Percentiles rank a stretch among this genome's conserved stretches.
These are phyloP conservation scores for Aspergillus awamori DNA, from an alignment of 2,329 filamentous ascomycete genomes.

Conservation along the genomic window DNA sequence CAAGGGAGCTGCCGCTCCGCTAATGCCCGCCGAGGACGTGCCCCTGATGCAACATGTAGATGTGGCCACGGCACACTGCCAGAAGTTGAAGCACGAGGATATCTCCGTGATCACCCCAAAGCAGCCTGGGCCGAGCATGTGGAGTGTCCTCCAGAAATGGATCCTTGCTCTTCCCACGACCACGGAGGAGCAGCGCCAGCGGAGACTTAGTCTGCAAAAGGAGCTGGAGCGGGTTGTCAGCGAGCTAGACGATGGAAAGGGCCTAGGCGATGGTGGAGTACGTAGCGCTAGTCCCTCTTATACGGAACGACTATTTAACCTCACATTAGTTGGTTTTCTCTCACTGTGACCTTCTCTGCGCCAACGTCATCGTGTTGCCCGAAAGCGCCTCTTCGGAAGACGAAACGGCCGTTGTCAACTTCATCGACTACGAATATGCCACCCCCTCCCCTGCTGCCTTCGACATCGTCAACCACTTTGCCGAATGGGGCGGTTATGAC, in stretches of 20 bases:
- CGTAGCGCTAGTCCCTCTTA: constrained; percentile 20
- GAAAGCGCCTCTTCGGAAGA: constrained; percentile 34
- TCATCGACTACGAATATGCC: constrained; percentile 99
- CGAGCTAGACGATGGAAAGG: constrained; percentile 74
- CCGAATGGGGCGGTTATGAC: constrained; percentile 96
- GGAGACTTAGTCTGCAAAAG: constrained; percentile 69
- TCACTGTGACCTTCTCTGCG: constrained; percentile 93
- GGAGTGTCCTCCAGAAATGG: constrained; percentile 97
- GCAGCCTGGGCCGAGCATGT: constrained; percentile 80
- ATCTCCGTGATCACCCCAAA: constrained; percentile 56
- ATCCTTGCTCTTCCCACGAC: constrained; percentile 77
- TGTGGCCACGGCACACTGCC: constrained; percentile 16
- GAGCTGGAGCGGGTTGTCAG: constrained; percentile 73
- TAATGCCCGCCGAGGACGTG: constrained; percentile 19
- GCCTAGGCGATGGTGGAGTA: constrained; percentile 75
- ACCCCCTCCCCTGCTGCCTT: constrained; percentile 93
- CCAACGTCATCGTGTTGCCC: constrained; percentile 86
- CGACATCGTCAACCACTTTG: constrained; percentile 96
- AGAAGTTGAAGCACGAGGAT: constrained; percentile 18
- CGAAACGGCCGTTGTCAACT: constrained; percentile 64
- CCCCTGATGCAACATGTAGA: constrained; percentile 28
- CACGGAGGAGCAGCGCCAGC: constrained; percentile 68
- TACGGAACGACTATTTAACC: background rate
- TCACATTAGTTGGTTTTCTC: constrained; percentile 75
- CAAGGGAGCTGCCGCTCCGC: constrained; percentile 45